Evolutionary conservation across 768 basidiomycete genomes (phyloP).

Genomic region (Cubamyces sp.): DNA sequence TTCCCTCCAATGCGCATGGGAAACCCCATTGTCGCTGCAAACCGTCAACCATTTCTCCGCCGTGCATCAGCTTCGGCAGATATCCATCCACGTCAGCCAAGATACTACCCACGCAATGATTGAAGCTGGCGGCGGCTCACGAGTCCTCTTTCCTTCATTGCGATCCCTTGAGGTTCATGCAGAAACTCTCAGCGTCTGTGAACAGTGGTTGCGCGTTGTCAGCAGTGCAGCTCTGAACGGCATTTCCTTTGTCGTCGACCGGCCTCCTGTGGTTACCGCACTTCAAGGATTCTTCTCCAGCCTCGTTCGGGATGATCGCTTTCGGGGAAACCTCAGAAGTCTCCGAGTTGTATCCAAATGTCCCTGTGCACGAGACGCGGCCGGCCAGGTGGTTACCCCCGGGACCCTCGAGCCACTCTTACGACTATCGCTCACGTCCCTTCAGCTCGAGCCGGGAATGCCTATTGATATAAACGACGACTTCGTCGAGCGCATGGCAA

Average conservation of each 20-base stretch:
- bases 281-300: constrained; percentile 7
- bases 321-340: not conserved
- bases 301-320: not conserved
- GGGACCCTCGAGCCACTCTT: constrained; percentile 19
- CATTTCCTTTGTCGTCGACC: not conserved
- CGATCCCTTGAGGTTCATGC: not conserved
- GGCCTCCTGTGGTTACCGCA: not conserved
- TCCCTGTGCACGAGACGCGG: not conserved
- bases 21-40: not conserved
- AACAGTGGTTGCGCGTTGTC: constrained; percentile 1
- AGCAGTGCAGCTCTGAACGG: not conserved
- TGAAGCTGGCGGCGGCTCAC: not conserved
- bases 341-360: not conserved
- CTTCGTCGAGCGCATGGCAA: constrained; percentile 17
- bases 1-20: not conserved
- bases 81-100: constrained; percentile 1
- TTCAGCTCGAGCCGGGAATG: constrained; percentile 12
- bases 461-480: constrained; percentile 18
- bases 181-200: not conserved
- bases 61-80: constrained; percentile 3
- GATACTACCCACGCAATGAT: not conserved
- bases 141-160: constrained; percentile 14
- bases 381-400: not conserved
- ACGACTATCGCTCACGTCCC: constrained; percentile 2
- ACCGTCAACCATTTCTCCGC: constrained; percentile 5